Conservation (phyloP, 257 asterid species). For the Fraxinus anomala region DNA sequence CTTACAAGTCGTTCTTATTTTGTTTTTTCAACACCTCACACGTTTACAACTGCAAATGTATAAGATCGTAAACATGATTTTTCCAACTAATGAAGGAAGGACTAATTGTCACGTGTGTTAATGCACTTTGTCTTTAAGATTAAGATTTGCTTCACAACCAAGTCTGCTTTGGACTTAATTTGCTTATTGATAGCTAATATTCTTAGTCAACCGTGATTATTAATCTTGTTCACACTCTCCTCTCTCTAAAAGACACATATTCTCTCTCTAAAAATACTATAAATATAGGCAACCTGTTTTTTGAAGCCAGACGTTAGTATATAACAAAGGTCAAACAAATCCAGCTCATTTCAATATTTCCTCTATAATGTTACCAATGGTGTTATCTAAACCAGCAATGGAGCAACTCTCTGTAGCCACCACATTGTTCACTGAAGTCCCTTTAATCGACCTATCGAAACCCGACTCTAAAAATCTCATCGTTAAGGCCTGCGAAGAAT, state of each 20-base stretch:
- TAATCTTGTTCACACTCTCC: neutral
- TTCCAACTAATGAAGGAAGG: too few species aligned
- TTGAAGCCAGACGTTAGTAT: neutral
- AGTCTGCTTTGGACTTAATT: neutral
- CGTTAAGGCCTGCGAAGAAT: slow-evolving; percentile 75
- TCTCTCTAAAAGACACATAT: neutral
- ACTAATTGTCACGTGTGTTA: neutral
- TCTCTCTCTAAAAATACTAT: neutral
- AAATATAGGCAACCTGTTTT: neutral
- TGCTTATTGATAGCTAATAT: neutral
- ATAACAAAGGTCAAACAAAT: too few species aligned
- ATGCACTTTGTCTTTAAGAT: neutral
- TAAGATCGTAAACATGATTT: too few species aligned
- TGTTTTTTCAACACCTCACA: too few species aligned
- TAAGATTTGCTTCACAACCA: neutral
- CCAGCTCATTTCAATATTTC: too few species aligned
- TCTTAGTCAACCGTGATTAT: neutral
- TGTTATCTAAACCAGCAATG: slow-evolving; percentile 47
- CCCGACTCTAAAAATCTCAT: slow-evolving; percentile 63
- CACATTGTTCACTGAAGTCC: slow-evolving; percentile 47
- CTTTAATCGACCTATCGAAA: slow-evolving; percentile 69
- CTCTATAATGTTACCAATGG: slow-evolving; percentile 30
- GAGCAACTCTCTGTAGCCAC: slow-evolving; percentile 33
- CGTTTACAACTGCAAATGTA: too few species aligned
- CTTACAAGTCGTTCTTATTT: too few species aligned